phyloP scores from a whole-genome alignment of 495 filamentous ascomycete species.

The Xylaria sp. region DNA sequence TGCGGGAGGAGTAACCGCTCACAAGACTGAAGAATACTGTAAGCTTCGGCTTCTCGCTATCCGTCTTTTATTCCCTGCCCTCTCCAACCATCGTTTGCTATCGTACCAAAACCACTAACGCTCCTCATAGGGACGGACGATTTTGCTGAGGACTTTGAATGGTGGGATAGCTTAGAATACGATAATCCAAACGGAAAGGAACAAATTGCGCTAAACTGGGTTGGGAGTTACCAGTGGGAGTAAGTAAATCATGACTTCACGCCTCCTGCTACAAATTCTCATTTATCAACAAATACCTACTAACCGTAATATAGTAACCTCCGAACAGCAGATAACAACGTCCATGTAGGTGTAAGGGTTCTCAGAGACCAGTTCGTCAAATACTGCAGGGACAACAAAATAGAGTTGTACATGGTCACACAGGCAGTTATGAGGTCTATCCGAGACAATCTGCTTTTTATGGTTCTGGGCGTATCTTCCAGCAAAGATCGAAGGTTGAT shows the following conservation, averaged over 20 bases:
- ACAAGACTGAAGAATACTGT: conserved; percentile 11
- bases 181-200: background rate
- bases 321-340: background rate
- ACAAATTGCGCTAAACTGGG: background rate
- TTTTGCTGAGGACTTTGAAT: background rate
- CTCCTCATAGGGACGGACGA: background rate
- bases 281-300: no score
- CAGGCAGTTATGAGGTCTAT: background rate
- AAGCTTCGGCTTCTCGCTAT: background rate
- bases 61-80: background rate
- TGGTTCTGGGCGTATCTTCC: background rate
- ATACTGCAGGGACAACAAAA: conserved; percentile 8
- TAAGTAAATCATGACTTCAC: background rate
- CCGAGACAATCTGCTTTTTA: background rate
- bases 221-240: conserved; percentile 1
- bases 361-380: conserved; percentile 16
- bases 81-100: background rate
- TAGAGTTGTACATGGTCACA: background rate
- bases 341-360: background rate
- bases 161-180: conserved; percentile 24
- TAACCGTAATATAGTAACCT: background rate
- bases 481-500: background rate
- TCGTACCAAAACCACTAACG: background rate
- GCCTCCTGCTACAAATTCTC: background rate
- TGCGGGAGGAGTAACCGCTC: background rate